Evolutionary conservation across 495 filamentous ascomycete species (phyloP).

Genomic region (Hypomontagnella submonticulosa): DNA sequence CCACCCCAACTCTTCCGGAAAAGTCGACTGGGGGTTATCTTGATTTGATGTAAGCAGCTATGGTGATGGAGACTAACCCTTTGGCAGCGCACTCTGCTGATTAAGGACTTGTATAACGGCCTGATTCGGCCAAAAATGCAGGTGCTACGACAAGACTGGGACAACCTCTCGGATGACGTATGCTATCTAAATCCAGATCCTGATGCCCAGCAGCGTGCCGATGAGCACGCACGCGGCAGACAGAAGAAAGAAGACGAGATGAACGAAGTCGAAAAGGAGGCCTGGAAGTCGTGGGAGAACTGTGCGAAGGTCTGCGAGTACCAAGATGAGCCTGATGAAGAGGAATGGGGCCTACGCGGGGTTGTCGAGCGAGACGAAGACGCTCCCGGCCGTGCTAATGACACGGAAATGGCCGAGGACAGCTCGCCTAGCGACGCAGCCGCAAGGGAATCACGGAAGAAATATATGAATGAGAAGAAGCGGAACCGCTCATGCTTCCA

Average conservation of each 20-base stretch:
- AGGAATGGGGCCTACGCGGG: slow-evolving; percentile 31
- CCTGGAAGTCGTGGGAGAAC: slow-evolving; percentile 51
- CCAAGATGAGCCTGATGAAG: slow-evolving; percentile 46
- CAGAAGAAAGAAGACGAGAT: slow-evolving; percentile 51
- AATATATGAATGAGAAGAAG: slow-evolving; percentile 43
- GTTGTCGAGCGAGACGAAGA: slow-evolving; percentile 24
- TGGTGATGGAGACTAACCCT: slow-evolving; percentile 11
- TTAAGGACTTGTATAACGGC: slow-evolving; percentile 55
- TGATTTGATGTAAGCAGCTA: slow-evolving; percentile 38
- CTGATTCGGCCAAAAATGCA: slow-evolving; percentile 52
- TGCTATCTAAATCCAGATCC: slow-evolving; percentile 50
- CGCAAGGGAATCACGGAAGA: slow-evolving; percentile 47
- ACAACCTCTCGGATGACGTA: slow-evolving; percentile 57
- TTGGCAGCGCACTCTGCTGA: slow-evolving; percentile 49
- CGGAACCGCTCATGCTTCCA: slow-evolving; percentile 49
- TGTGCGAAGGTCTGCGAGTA: slow-evolving; percentile 57
- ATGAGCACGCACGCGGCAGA: slow-evolving; percentile 29
- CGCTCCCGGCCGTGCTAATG: slow-evolving; percentile 32
- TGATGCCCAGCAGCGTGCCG: slow-evolving; percentile 38
- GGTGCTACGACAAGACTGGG: slow-evolving; percentile 53
- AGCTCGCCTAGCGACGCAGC: slow-evolving; percentile 72
- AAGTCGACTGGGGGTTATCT: too few species aligned
- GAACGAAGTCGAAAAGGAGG: slow-evolving; percentile 51
- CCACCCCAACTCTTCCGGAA: slow-evolving; percentile 44
- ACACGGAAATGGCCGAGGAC: slow-evolving; percentile 65